Evolutionary conservation across 2,329 filamentous ascomycete genomes (phyloP), one percentile per base, ranked within the genome.

Genomic region (Pestalotiopsis sp.): DNA sequence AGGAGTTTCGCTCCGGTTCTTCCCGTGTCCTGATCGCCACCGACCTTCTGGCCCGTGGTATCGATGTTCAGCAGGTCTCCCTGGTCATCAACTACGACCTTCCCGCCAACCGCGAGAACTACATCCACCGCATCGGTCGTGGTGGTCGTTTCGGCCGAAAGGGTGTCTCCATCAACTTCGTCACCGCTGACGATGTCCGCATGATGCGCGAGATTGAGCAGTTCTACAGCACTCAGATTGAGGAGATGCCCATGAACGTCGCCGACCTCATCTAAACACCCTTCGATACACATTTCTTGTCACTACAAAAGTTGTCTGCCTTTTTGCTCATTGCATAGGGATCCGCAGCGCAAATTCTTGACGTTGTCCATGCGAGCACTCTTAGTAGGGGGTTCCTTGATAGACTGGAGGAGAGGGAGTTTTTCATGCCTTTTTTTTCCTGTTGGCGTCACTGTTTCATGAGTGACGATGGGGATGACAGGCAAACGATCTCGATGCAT

Each of bases 111-210:
- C 94, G 95, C 80, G 96, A 99, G 88, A 99, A 98, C 91, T 99
- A 99, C 91, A 99, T 99, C 81, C 96, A 99, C 87, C 93, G 96
- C 82, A 99, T 99, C 80, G 96, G 96, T 90, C 95, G 96, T 91
- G 95, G 95, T 87, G 96, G 96, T 87, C 95, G 96, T 88, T 99
- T 99, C 88, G 96, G 96, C 85, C 94, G 96, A 85, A 99, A 99
- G 92, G 96, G 96, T 92, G 96, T 99, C 83, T 96, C 96, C 80
- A 99, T 99, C 90, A 99, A 99, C 93, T 99, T 99, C 83, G 96
- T 99, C 83, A 98, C 95, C 72, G 94, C 94, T 78, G 96, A 99
- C 76, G 96, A 99, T 85, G 96, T 99, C 79, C 94, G 95, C 84
- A 98, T 99, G 93, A 97, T 99, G 93, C 91, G 96, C 83, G 96